These are phyloP conservation scores for Penicillium mononematosum DNA, from an alignment of 495 filamentous ascomycete genomes.

Conservation along the genomic window DNA sequence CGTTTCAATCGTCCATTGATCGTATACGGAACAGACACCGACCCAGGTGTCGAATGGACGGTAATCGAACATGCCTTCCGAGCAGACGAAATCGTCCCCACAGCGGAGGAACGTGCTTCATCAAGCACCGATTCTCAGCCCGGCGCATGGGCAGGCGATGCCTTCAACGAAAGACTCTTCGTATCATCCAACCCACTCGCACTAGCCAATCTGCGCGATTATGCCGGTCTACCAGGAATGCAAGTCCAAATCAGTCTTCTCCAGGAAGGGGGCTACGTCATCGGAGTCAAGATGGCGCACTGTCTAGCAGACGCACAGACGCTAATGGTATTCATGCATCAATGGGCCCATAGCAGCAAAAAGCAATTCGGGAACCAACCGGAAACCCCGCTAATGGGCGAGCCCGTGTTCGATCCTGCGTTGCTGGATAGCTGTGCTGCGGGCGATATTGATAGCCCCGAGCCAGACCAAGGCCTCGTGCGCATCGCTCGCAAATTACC, in stretches of 20 bases:
- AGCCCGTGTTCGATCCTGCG: slow-evolving; percentile 30
- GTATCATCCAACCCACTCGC: slow-evolving; percentile 3
- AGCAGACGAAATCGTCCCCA: slow-evolving; percentile 7
- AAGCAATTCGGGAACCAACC: slow-evolving; percentile 2
- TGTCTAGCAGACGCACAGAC: slow-evolving; percentile 48
- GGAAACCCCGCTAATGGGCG: not conserved
- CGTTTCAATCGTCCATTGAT: slow-evolving; percentile 36
- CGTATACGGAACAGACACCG: not conserved
- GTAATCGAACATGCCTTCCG: not conserved
- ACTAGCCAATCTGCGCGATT: slow-evolving; percentile 6
- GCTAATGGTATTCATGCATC: slow-evolving; percentile 46
- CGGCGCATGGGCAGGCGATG: slow-evolving; percentile 12
- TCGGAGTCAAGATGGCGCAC: slow-evolving; percentile 46
- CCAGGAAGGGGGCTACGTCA: slow-evolving; percentile 40
- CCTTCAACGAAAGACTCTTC: slow-evolving; percentile 12
- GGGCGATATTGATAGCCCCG: slow-evolving; percentile 31
- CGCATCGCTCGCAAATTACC: slow-evolving; percentile 21
- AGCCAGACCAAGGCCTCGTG: slow-evolving; percentile 20
- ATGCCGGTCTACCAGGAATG: slow-evolving; percentile 26
- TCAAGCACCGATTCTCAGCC: slow-evolving; percentile 5
- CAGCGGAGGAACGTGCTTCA: slow-evolving; percentile 7
- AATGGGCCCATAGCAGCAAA: slow-evolving; percentile 38
- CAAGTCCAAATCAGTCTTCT: slow-evolving; percentile 42
- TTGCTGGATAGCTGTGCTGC: slow-evolving; percentile 28
- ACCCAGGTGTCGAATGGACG: slow-evolving; percentile 11